Conservation (phyloP, 1,284 basidiomycete genomes). For the Xerocomus cyaneibrunnescens region DNA sequence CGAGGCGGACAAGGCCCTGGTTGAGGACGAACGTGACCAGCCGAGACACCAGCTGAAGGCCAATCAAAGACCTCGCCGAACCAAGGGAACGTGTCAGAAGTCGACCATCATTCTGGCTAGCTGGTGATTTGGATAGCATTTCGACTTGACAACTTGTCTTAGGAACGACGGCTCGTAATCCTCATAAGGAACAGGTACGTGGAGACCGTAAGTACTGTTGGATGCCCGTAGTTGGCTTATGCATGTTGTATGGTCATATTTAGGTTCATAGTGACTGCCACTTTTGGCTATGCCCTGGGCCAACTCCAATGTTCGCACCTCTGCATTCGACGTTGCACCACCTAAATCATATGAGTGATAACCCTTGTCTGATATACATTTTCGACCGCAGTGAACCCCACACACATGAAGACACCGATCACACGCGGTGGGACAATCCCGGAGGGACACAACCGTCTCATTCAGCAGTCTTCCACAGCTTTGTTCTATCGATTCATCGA, state of each 20-base stretch:
- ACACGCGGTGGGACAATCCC: not conserved
- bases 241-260: conserved; percentile 27
- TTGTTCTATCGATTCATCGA: conserved; percentile 1
- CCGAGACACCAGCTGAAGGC: conserved; percentile 83
- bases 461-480: not conserved
- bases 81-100: conserved; percentile 47
- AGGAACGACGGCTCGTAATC: conserved; percentile 3
- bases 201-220: not conserved
- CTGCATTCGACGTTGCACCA: too few species aligned
- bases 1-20: conserved; percentile 82
- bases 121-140: conserved; percentile 13
- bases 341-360: too few species aligned
- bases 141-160: conserved; percentile 6
- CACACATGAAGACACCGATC: not conserved
- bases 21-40: conserved; percentile 87
- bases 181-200: conserved; percentile 3
- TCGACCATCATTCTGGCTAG: conserved; percentile 12
- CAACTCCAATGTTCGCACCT: too few species aligned
- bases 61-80: conserved; percentile 80
- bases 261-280: not conserved
- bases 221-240: not conserved
- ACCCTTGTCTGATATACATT: too few species aligned
- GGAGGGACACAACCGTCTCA: not conserved
- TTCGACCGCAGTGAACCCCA: too few species aligned
- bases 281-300: not conserved